Percentiles rank a stretch among this genome's conserved stretches.
Conservation (phyloP, 169 alveolate genomes). For the Pseudocohnilembus persalinus region DNA sequence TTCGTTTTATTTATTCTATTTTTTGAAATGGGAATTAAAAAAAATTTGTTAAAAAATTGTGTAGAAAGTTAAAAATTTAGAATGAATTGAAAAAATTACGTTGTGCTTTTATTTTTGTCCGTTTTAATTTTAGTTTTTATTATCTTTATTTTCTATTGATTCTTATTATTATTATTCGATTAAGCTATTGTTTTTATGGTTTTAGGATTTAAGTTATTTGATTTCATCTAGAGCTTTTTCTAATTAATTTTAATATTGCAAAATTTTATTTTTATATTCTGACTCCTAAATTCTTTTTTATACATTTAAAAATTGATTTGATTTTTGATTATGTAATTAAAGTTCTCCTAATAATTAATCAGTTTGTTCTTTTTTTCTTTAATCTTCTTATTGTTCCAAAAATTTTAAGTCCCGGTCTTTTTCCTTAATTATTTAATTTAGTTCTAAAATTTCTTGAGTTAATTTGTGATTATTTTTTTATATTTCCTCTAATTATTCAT, state of each 20-base stretch:
- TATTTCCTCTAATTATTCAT: conserved; percentile 14
- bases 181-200: background rate
- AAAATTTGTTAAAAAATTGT: background rate
- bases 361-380: conserved; percentile 21
- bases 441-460: conserved; percentile 40
- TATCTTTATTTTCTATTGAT: background rate
- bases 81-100: background rate
- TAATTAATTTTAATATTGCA: conserved; percentile 27
- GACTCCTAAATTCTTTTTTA: conserved; percentile 18
- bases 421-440: conserved; percentile 17
- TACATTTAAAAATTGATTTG: conserved; percentile 1
- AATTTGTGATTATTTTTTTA: conserved; percentile 31
- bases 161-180: background rate
- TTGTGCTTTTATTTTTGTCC: background rate
- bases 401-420: conserved; percentile 5
- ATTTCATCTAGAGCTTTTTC: conserved; percentile 34
- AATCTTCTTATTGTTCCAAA: conserved; percentile 12
- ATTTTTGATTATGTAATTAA: background rate
- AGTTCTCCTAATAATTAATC: conserved; percentile 30
- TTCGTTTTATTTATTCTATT: background rate
- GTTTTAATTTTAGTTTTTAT: background rate
- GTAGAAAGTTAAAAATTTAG: background rate
- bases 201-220: conserved; percentile 1
- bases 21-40: too few species aligned
- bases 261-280: conserved; percentile 14